Conservation (phyloP, 1,284 basidiomycete genomes). For the Naganishia sp. region DNA sequence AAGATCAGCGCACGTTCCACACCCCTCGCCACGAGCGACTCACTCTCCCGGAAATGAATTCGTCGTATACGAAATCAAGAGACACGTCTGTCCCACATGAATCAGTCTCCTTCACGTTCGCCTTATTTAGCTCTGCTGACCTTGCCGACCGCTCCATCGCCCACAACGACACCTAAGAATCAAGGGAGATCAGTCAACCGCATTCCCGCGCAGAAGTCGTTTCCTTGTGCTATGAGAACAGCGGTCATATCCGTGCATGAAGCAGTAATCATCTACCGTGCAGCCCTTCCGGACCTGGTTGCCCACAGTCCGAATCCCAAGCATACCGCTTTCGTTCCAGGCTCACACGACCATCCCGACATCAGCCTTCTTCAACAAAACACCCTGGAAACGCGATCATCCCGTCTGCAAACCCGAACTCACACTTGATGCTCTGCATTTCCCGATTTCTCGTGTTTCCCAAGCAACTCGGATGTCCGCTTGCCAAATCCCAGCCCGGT, state of each 20-base stretch:
- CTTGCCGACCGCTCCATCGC: slow-evolving; percentile 99
- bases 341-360: not conserved
- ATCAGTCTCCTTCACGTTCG: not conserved
- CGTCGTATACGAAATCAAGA: slow-evolving; percentile 54
- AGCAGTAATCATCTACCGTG: too few species aligned
- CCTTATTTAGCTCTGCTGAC: slow-evolving; percentile 57
- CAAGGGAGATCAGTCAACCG: not conserved
- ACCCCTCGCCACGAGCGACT: slow-evolving; percentile 32
- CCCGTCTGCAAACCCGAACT: slow-evolving; percentile 1
- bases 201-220: not conserved
- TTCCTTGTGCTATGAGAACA: too few species aligned
- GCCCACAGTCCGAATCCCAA: too few species aligned
- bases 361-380: not conserved
- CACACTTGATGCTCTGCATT: slow-evolving; percentile 35
- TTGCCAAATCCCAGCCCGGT: not conserved
- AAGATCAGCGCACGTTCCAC: not conserved
- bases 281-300: not conserved
- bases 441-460: not conserved
- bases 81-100: slow-evolving; percentile 45
- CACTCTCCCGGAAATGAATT: slow-evolving; percentile 54
- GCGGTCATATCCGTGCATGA: too few species aligned
- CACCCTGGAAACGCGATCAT: not conserved
- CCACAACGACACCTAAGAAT: slow-evolving; percentile 75
- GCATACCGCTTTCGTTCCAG: too few species aligned
- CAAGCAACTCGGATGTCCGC: not conserved